Evolutionary conservation across 495 filamentous ascomycete species (phyloP), one percentile per base, ranked within the genome.

Genomic region (Glonium stellatum): DNA sequence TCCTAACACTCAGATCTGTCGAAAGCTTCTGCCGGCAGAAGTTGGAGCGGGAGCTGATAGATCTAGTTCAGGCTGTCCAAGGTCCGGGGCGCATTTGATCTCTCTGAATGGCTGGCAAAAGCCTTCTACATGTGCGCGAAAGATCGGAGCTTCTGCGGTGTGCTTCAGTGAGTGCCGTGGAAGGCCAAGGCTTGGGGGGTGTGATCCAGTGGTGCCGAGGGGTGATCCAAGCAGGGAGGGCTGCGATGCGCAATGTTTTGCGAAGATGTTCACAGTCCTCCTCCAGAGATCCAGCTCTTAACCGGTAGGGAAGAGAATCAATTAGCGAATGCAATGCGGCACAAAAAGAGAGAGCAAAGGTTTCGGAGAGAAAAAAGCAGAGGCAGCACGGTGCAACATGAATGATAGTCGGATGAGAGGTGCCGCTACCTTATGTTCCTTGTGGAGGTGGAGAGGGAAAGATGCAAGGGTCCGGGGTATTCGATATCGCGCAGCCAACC

Each of bases 1-100:
- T 25, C 19, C 46, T 13, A 31, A 31, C 13, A 52, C 36, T 39
- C n/a, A n/a, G 11, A 11, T 39, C 25, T 12, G 46, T 41, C 39
- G 55, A 54, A 62, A 57, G 57, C 61, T 68, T 65, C 65, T 65
- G 65, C 61, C 62, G 61, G 61, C 62, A 68, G 65, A 68, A 68
- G 59, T 36, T 54, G 34, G 54, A 63, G 31, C 50, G 47, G 27
- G 35, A 5, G 48, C 11, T 46, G 44, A 54, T 52, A n/a, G 31
- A 15, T 47, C 42, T 37, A 55, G 51, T 59, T 21, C 25, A 37
- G 25, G 35, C 46, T 35, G 54, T 52, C 31, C 35, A 59, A 36
- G 42, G 27, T 31, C 22, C 35, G 23, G 34, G 5, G 61, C 54
- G 34, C 56, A 61, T 44, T 42, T 18, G 36, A 52, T 15, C 27